Evolutionary conservation across 2,329 filamentous ascomycete genomes (phyloP).

Genomic region (Coleophoma cylindrospora): DNA sequence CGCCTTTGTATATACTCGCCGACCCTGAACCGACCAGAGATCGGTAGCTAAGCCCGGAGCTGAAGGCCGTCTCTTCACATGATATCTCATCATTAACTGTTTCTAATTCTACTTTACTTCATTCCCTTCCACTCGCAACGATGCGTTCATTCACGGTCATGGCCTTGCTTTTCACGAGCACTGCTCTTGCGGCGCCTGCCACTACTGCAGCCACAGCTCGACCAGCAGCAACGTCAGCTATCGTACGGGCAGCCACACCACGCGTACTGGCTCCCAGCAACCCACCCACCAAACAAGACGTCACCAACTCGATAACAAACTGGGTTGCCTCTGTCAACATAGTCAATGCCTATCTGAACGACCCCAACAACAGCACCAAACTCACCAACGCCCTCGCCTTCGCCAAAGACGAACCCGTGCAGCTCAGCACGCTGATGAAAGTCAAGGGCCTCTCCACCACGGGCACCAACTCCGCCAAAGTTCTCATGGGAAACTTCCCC

Average conservation of each 20-base stretch:
- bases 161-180: slow-evolving; percentile 1
- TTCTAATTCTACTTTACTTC: neutral
- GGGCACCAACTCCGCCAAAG: slow-evolving; percentile 8
- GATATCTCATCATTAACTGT: neutral
- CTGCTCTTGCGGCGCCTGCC: neutral
- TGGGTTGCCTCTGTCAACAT: slow-evolving; percentile 11
- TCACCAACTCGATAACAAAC: slow-evolving; percentile 11
- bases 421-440: slow-evolving; percentile 12
- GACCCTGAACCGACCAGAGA: no score
- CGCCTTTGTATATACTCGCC: neutral
- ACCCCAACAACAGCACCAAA: slow-evolving; percentile 7
- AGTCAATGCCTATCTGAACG: slow-evolving; percentile 12
- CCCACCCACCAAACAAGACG: slow-evolving; percentile 8
- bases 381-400: slow-evolving; percentile 9
- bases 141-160: slow-evolving; percentile 6
- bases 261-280: slow-evolving; percentile 6
- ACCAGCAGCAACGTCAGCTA: neutral
- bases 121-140: neutral
- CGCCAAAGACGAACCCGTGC: slow-evolving; percentile 12
- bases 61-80: neutral
- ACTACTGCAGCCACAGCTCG: neutral
- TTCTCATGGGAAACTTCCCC: slow-evolving; percentile 14
- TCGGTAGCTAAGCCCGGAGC: neutral
- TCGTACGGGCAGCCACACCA: slow-evolving; percentile 1
- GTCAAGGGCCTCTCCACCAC: slow-evolving; percentile 3